phyloP scores from a whole-genome alignment of 371 early-diverging fungal genomes.

The Syncephalastrum racemosum region DNA sequence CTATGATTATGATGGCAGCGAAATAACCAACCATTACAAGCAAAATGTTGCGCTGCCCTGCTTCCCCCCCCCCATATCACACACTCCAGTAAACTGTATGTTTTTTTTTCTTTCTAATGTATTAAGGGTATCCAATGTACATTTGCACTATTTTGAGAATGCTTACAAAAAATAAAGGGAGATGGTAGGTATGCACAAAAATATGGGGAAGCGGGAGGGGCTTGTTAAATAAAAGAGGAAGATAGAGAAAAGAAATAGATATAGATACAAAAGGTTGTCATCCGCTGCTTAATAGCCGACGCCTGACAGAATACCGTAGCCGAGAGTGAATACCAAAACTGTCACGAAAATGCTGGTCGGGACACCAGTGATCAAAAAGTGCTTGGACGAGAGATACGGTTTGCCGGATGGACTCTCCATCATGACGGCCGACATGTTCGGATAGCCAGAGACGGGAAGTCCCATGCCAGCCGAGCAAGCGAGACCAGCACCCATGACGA shows the following conservation, averaged over 20 bases:
- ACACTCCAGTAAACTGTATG: too few species aligned
- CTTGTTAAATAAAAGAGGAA: not conserved
- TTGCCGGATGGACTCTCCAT: conserved; percentile 87
- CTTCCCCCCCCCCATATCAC: too few species aligned
- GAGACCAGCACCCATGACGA: conserved; percentile 71
- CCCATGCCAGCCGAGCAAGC: conserved; percentile 41
- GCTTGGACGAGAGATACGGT: conserved; percentile 75
- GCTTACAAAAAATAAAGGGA: too few species aligned
- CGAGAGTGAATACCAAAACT: conserved; percentile 65
- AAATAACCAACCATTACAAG: too few species aligned
- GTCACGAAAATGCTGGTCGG: conserved; percentile 71
- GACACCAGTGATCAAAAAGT: conserved; percentile 83
- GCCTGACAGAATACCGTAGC: conserved; percentile 61
- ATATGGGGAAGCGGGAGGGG: too few species aligned
- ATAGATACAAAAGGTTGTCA: not conserved
- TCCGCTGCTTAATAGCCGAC: conserved; percentile 37
- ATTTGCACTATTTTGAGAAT: too few species aligned
- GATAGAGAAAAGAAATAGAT: not conserved
- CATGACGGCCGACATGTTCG: conserved; percentile 94
- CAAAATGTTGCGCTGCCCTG: too few species aligned
- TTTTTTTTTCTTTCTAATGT: too few species aligned
- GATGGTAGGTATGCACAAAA: too few species aligned
- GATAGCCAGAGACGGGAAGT: conserved; percentile 41
- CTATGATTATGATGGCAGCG: too few species aligned
- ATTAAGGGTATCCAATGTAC: too few species aligned